Evolutionary conservation across 306 rosid species (phyloP).

Genomic region (Acacia confusa): DNA sequence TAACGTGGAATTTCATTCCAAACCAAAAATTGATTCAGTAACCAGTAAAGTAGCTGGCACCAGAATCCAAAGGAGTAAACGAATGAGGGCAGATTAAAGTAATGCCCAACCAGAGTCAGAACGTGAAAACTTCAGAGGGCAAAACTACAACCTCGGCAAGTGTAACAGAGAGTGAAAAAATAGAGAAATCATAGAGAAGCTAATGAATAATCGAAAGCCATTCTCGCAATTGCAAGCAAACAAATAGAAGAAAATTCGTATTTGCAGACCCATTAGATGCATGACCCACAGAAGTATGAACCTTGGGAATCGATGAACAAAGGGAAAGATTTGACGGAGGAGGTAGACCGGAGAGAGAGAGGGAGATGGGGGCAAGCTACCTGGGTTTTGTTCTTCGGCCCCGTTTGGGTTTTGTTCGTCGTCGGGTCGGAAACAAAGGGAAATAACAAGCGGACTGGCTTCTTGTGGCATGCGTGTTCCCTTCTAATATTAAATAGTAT

Average conservation of each 20-base stretch:
- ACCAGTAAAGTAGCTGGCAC: constrained; percentile 19
- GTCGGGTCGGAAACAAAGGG: background rate
- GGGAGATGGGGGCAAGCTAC: background rate
- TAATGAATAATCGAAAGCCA: constrained; percentile 1
- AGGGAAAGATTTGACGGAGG: background rate
- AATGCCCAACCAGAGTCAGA: background rate
- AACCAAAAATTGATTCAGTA: background rate
- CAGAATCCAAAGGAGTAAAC: constrained; percentile 13
- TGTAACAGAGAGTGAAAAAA: background rate
- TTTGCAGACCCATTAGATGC: background rate
- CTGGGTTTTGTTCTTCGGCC: constrained; percentile 5
- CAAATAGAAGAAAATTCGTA: background rate
- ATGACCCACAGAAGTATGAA: background rate
- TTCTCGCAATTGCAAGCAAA: background rate
- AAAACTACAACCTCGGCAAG: background rate
- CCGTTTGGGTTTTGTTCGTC: constrained; percentile 16
- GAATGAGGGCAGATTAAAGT: background rate
- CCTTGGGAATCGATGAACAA: background rate
- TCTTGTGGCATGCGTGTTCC: background rate
- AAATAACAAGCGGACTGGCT: background rate
- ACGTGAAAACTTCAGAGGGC: background rate
- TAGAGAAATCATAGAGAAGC: background rate
- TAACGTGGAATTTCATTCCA: constrained; percentile 12
- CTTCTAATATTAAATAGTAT: background rate
- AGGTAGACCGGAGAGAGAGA: background rate